Base-by-base conservation (phyloP, 345 rosid genomes). In the Microthlaspi erraticum region DNA sequence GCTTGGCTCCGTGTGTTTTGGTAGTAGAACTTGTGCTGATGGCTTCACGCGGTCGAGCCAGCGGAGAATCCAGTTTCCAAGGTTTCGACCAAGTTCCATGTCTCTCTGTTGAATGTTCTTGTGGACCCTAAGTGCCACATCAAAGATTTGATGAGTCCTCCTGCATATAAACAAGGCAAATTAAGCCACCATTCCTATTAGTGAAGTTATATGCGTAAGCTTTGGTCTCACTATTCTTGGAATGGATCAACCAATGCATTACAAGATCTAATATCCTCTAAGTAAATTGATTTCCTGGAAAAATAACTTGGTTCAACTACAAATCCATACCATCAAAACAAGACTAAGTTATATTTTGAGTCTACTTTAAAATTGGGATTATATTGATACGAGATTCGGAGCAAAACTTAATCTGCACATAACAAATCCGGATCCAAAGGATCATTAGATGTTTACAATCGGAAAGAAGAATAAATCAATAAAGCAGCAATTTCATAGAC, bases 11-110 rank as follows among this genome's bases (percentile, higher is more conserved):
- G 34, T 43, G 2, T 51, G 32, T 51, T 66, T 66, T 41, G 72
- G 73, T 26, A 53, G 62, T 23, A 58, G 82, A 55, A 91, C 88
- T 71, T 84, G 85, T 39, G 97, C 97, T 8, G 96, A 84, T 32
- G 98, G 96, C 76, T 89, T 93, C 91, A 86, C 84, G 34, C 79
- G 75, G 70, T 89, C 88, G 57, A 93, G 92, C 85, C 87, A 85
- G 5, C 86, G 80, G 50, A 91, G 83, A 59, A 91, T 85, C 91
- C 94, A 61, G 83, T 87, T 93, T 33, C 98, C 97, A 7, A 90
- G 68, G 73, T 86, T 88, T 45, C 88, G 81, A 58, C 98, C 98
- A 60, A 93, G 81, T 76, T 86, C 88, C 60, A 86, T 72, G 80
- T 93, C 96, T 71, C 98, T 83, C 57, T 84, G 78, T 71, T 93